Evolutionary conservation across 371 early-diverging fungal species (phyloP).

Genomic region (Mucor lusitanicus): DNA sequence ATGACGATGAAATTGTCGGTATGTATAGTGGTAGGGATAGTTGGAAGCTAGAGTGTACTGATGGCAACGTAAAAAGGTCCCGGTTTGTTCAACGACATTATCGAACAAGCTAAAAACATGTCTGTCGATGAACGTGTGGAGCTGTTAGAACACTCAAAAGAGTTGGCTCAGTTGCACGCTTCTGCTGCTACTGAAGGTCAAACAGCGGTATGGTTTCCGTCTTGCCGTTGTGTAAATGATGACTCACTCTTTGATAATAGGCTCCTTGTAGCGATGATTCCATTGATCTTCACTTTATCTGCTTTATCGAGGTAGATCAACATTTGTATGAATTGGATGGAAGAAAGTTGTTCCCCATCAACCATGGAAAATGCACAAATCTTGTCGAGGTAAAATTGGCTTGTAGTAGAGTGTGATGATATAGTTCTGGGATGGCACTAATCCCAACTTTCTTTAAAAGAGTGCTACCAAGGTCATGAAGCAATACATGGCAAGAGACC

Average conservation of each 20-base stretch:
- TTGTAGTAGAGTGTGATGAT: too few relatives aligned
- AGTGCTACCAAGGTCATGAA: constrained; percentile 67
- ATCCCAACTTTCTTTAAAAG: constrained; percentile 20
- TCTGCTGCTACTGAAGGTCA: constrained; percentile 74
- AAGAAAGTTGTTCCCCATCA: constrained; percentile 76
- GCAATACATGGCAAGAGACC: constrained; percentile 74
- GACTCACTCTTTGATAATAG: constrained; percentile 17
- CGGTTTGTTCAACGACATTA: constrained; percentile 63
- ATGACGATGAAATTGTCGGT: constrained; percentile 44
- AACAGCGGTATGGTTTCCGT: constrained; percentile 51
- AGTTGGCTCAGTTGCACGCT: constrained; percentile 62
- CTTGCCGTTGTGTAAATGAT: neutral
- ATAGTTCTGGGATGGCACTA: neutral
- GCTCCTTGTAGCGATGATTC: constrained; percentile 72
- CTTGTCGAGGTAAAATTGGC: constrained; percentile 55
- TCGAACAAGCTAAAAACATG: constrained; percentile 58
- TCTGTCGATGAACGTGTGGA: constrained; percentile 74
- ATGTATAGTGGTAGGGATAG: neutral
- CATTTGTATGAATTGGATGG: constrained; percentile 90
- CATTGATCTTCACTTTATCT: constrained; percentile 83
- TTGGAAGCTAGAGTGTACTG: too few relatives aligned
- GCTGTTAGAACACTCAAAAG: constrained; percentile 61
- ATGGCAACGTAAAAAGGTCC: constrained; percentile 34
- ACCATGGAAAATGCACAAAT: constrained; percentile 73
- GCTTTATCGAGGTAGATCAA: constrained; percentile 75